These are phyloP conservation scores for Sphagnum magellanicum DNA, from an alignment of 228 moss, liverwort and hornwort genomes.

Conservation along the genomic window DNA sequence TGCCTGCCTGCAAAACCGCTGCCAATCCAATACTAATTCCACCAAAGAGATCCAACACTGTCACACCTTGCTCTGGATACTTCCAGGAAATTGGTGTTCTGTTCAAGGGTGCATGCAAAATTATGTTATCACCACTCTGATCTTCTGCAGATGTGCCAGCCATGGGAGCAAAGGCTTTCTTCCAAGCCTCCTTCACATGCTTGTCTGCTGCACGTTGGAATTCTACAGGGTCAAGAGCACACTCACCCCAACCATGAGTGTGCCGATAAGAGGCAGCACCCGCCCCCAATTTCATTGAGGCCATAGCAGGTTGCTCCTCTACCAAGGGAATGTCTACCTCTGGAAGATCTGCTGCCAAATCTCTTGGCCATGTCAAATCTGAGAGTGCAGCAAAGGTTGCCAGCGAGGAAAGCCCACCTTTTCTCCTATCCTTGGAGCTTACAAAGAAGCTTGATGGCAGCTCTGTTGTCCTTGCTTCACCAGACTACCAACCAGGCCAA, in stretches of 20 bases:
- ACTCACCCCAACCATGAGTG: background rate
- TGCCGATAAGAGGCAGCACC: background rate
- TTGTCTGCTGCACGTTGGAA: background rate
- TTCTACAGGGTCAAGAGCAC: background rate
- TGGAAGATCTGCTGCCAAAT: background rate
- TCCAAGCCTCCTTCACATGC: background rate
- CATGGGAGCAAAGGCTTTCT: background rate
- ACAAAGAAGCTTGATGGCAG: background rate
- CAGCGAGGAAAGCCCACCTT: background rate
- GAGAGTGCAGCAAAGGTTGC: background rate
- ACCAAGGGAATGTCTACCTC: too few species aligned
- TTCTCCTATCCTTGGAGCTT: background rate
- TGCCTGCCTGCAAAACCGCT: background rate
- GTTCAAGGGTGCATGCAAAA: background rate
- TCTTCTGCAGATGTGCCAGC: background rate
- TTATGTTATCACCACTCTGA: background rate
- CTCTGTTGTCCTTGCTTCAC: background rate
- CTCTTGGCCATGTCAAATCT: background rate
- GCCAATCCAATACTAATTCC: slow-evolving; percentile 7
- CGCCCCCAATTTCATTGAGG: background rate
- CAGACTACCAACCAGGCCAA: background rate
- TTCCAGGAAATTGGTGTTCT: background rate
- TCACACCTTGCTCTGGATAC: slow-evolving; percentile 1
- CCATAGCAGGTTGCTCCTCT: background rate
- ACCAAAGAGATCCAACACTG: slow-evolving; percentile 4